These are phyloP conservation scores for Phaeomoniella chlamydospora DNA, from an alignment of 2,329 filamentous ascomycete genomes.

Conservation along the genomic window DNA sequence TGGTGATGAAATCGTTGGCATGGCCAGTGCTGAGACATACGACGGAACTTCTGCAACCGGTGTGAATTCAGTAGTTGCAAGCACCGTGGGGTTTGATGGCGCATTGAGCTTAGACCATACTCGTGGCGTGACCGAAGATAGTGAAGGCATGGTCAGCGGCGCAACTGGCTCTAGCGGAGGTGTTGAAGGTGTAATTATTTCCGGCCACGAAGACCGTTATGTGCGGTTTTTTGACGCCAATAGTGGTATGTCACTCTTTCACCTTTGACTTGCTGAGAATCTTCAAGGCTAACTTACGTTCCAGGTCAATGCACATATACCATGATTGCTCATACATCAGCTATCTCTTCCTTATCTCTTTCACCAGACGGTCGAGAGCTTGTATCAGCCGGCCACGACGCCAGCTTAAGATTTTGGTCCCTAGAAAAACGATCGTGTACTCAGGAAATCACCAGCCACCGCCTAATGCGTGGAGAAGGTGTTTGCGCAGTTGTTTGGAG, in stretches of 20 bases:
- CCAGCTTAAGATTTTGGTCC: conserved; percentile 91
- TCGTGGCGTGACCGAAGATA: conserved; percentile 50
- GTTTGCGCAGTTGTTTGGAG: conserved; percentile 94
- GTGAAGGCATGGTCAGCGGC: conserved; percentile 60
- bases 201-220: conserved; percentile 89
- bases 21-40: conserved; percentile 91
- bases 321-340: conserved; percentile 90
- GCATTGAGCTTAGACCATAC: conserved; percentile 45
- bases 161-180: conserved; percentile 72
- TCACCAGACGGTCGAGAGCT: conserved; percentile 89
- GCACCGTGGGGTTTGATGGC: conserved; percentile 64
- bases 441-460: conserved; percentile 86
- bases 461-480: conserved; percentile 89
- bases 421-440: conserved; percentile 90
- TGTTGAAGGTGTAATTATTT: conserved; percentile 87
- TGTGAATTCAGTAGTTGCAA: conserved; percentile 84
- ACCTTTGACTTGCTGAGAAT: not conserved
- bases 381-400: conserved; percentile 90
- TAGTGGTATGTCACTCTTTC: conserved; percentile 50
- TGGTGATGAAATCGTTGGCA: conserved; percentile 78
- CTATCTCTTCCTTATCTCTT: conserved; percentile 81
- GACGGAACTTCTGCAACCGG: conserved; percentile 70
- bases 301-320: conserved; percentile 97
- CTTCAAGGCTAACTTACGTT: conserved; percentile 10
- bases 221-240: conserved; percentile 98